These are phyloP conservation scores for Aquilaria agallochum DNA, from an alignment of 441 rosid species.

Conservation along the genomic window DNA sequence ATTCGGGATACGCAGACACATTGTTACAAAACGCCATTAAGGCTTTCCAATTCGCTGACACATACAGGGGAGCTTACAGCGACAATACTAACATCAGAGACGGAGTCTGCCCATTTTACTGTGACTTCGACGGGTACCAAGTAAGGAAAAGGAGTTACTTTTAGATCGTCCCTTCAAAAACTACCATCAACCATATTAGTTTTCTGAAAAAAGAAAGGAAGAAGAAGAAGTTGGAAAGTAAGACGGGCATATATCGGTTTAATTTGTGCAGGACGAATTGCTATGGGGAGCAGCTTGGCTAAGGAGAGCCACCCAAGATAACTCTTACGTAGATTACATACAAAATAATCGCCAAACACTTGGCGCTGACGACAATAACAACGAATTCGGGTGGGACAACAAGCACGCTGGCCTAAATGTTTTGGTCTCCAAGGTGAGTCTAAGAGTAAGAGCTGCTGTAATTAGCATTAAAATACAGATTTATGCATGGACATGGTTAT, in stretches of 20 bases:
- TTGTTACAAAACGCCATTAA: constrained; percentile 55
- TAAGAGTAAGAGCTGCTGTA: not conserved
- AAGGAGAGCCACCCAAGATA: constrained; percentile 66
- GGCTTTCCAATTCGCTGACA: constrained; percentile 72
- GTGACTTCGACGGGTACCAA: constrained; percentile 90
- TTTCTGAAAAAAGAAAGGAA: no score
- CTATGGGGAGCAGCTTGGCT: constrained; percentile 98
- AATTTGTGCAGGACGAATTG: constrained; percentile 65
- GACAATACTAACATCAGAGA: constrained; percentile 59
- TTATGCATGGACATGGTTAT: not conserved
- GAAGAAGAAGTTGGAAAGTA: not conserved
- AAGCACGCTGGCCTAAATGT: constrained; percentile 92
- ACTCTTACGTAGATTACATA: constrained; percentile 57
- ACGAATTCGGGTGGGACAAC: constrained; percentile 96
- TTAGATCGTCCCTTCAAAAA: not conserved
- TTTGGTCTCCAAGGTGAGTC: constrained; percentile 77
- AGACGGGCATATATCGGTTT: not conserved
- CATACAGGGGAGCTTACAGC: constrained; percentile 87
- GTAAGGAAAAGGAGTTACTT: constrained; percentile 23
- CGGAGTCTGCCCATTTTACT: constrained; percentile 87
- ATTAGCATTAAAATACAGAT: not conserved
- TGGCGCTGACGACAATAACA: constrained; percentile 81
- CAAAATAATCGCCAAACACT: constrained; percentile 71
- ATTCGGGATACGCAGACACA: constrained; percentile 72
- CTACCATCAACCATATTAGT: no score